phyloP scores from a whole-genome alignment of 148 eudicot genomes.

The Beta vulgaris region DNA sequence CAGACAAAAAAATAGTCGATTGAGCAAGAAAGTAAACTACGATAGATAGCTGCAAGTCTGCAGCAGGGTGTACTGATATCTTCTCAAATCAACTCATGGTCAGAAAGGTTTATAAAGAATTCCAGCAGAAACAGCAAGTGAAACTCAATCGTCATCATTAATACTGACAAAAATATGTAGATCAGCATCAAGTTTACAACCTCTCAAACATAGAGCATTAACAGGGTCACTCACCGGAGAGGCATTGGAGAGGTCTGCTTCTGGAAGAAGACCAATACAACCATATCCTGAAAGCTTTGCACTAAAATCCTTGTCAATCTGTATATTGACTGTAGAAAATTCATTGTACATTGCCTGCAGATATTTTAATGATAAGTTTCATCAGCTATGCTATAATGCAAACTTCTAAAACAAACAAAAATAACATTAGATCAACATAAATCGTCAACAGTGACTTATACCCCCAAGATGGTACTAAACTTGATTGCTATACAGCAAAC shows the following conservation, averaged over 20 bases:
- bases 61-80: neutral
- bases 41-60: neutral
- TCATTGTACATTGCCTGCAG: conserved; percentile 91
- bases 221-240: conserved; percentile 54
- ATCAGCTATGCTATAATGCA: neutral
- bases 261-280: conserved; percentile 70
- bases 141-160: neutral
- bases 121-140: neutral
- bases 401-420: neutral
- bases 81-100: neutral
- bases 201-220: conserved; percentile 3
- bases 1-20: neutral
- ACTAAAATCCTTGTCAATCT: conserved; percentile 89
- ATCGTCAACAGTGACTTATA: neutral
- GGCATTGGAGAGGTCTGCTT: conserved; percentile 48
- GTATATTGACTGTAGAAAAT: conserved; percentile 89
- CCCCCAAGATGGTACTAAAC: neutral
- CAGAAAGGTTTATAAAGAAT: neutral
- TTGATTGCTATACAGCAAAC: neutral
- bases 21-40: neutral
- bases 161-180: neutral
- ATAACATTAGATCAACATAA: neutral
- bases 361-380: neutral
- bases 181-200: neutral
- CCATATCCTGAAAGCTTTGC: conserved; percentile 98